A percentile compares a stretch with the other conserved stretches of the same genome.
Evolutionary conservation across 179 eudicot species (phyloP).

Genomic region (Beta lomatogona): DNA sequence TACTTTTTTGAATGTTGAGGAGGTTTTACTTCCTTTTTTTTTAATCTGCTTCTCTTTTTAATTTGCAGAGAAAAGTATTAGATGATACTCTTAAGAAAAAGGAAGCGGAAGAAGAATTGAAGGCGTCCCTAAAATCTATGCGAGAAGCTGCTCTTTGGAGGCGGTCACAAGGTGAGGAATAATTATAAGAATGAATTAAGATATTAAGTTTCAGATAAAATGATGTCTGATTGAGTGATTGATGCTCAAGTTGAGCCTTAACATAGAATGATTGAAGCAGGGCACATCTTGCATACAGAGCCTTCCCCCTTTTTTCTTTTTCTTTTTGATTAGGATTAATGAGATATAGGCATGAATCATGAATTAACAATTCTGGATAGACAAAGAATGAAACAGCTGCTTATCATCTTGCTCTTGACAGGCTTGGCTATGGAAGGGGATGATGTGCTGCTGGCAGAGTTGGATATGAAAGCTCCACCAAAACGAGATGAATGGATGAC

Average conservation of each 20-base stretch:
- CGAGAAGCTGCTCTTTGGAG: conserved; percentile 98
- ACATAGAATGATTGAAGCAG: background rate
- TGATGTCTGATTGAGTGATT: background rate
- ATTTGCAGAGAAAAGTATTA: conserved; percentile 61
- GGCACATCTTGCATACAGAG: background rate
- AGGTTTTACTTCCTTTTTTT: background rate
- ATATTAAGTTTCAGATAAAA: background rate
- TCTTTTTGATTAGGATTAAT: background rate
- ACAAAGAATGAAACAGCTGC: background rate
- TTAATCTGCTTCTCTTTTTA: no score
- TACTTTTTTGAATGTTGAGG: conserved; percentile 12
- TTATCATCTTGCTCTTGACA: conserved; percentile 28
- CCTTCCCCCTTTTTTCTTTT: background rate
- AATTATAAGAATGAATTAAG: background rate
- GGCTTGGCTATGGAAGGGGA: conserved; percentile 95
- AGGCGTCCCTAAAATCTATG: conserved; percentile 66
- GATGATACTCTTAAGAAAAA: conserved; percentile 78
- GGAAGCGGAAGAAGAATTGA: conserved; percentile 85
- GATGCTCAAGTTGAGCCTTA: background rate
- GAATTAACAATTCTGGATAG: background rate
- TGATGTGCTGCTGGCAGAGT: conserved; percentile 77
- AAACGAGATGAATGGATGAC: conserved; percentile 99
- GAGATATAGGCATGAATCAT: background rate
- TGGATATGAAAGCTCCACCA: conserved; percentile 61
- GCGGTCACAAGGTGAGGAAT: conserved; percentile 71